These are phyloP conservation scores for Protomyces gravidus DNA, from an alignment of 1,139 yeast species.

Conservation along the genomic window DNA sequence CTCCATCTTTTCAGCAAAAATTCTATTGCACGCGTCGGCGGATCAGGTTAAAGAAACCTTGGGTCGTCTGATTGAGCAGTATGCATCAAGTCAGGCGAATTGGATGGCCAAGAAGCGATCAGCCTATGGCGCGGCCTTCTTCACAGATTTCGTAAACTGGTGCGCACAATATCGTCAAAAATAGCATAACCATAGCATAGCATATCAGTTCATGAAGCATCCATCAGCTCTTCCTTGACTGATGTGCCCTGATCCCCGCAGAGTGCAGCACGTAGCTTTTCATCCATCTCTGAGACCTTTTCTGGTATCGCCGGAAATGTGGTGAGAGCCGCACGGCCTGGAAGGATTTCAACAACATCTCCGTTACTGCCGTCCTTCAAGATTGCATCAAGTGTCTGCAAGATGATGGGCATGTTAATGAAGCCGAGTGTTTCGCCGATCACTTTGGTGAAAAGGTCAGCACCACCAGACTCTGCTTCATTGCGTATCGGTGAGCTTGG, in stretches of 20 bases:
- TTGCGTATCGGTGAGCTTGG: neutral
- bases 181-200: neutral
- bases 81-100: constrained; percentile 51
- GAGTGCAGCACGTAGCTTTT: constrained; percentile 1
- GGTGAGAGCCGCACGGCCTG: neutral
- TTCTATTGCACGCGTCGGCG: constrained; percentile 41
- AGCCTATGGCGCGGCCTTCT: constrained; percentile 57
- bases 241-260: neutral
- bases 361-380: constrained; percentile 3
- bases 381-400: constrained; percentile 4
- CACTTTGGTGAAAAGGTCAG: constrained; percentile 16
- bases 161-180: constrained; percentile 20
- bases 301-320: constrained; percentile 5
- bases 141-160: constrained; percentile 81
- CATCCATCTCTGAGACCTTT: constrained; percentile 16
- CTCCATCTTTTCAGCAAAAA: constrained; percentile 61
- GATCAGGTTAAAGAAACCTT: constrained; percentile 30
- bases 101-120: constrained; percentile 55
- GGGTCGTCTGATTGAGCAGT: constrained; percentile 50
- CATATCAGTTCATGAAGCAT: neutral
- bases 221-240: constrained; percentile 1
- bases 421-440: constrained; percentile 25
- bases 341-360: constrained; percentile 13
- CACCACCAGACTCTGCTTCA: neutral
- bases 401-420: constrained; percentile 12